A percentile compares a stretch with the other conserved stretches of the same genome.
Evolutionary conservation across 306 rosid genomes (phyloP).

Genomic region (Medicago ruthenica): DNA sequence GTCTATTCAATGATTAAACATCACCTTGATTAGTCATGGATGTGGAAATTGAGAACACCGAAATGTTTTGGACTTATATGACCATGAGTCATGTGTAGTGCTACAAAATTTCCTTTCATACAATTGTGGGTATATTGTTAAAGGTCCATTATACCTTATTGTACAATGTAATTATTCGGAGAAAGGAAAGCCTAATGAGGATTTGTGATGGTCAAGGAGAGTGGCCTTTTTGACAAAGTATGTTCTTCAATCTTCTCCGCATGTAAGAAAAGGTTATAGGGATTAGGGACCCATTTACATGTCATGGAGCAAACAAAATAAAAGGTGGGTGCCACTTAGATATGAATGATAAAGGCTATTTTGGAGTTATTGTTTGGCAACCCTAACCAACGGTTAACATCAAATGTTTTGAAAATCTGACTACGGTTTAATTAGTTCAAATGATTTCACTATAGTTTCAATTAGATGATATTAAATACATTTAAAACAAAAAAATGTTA

Average conservation of each 20-base stretch:
- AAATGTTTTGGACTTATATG: constrained; percentile 51
- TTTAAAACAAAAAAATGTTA: no score
- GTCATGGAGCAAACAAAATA: constrained; percentile 41
- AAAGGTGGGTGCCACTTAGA: constrained; percentile 55
- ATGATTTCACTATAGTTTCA: no score
- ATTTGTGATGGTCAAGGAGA: constrained; percentile 43
- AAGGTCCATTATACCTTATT: constrained; percentile 34
- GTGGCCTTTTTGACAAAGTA: constrained; percentile 43
- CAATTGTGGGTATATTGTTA: constrained; percentile 18
- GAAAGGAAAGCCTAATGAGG: constrained; percentile 29
- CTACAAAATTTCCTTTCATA: constrained; percentile 33
- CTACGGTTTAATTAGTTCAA: no score
- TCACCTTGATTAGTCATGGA: constrained; percentile 45
- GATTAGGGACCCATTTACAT: constrained; percentile 52
- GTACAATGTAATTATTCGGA: constrained; percentile 37
- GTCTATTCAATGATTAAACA: constrained; percentile 53
- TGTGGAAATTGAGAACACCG: constrained; percentile 43
- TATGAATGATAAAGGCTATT: constrained; percentile 49
- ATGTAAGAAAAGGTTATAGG: constrained; percentile 29
- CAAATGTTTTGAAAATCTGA: background rate
- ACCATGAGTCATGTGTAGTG: constrained; percentile 38
- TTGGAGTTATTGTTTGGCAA: constrained; percentile 52
- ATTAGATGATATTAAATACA: no score
- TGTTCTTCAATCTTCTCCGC: constrained; percentile 43
- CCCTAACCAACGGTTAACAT: constrained; percentile 10